Base-by-base conservation (phyloP, 495 filamentous ascomycete species). In the Aspergillus steynii region DNA sequence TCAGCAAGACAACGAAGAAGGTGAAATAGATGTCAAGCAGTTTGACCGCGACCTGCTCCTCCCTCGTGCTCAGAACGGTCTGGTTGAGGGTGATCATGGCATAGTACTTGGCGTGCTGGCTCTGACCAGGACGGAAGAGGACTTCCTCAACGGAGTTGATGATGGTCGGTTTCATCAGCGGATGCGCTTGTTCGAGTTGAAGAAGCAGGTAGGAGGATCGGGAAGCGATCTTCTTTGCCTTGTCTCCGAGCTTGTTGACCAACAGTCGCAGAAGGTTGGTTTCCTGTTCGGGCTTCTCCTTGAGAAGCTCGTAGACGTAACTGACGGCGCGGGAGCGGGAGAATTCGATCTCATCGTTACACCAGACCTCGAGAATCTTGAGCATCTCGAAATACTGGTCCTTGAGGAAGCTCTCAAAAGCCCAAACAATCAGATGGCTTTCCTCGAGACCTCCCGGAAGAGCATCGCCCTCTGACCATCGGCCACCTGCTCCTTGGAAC, bases 271-370 rank as follows among this genome's bases (percentile, higher is more conserved):
- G 80, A 48, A 99, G 80, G 70, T 99, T 99, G 37, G 93, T 88
- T 74, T 99, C 95, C 70, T 99, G 96, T 73, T 99, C 95, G 1
- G 95, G 95, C 74, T 97, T 99, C 73, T 95, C 92, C 71, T 89
- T 92, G 32, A 99, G 81, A 14, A 99, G 80, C 63, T 95, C 92
- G 67, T 84, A 97, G 32, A 97, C 88, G 56, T 94, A 94, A 53
- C 90, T 93, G 15, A 98, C 79, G 14, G 94, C 90, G 59, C 91
- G 86, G 25, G 86, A 88, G 58, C 94, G 84, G 15, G 96, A 90
- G 72, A 93, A 97, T 66, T 93, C 91, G 47, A 99, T 88, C 74
- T 97, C 93, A 67, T 99, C 95, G 53, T 88, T 90, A 66, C 90
- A 96, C 90, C 96, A 96, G 25, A 83, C 80, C 67, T 99, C 95